phyloP scores from a whole-genome alignment of 805 yeast species.

The Candida krabiensis region DNA sequence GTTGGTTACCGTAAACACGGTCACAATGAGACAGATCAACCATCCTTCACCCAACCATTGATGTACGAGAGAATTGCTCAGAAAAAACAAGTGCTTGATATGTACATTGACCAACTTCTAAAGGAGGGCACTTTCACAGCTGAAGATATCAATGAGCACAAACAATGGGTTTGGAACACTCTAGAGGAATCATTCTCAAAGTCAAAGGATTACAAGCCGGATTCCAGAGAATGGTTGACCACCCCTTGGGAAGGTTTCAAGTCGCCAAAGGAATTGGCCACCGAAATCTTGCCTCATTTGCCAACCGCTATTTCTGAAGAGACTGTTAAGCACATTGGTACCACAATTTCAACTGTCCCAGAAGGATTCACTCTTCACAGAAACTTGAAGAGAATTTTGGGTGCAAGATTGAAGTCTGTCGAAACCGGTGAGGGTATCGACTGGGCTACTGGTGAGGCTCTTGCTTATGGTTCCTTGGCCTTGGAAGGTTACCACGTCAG shows the following conservation, averaged over 20 bases:
- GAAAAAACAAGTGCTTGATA: conserved; percentile 85
- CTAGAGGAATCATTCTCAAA: conserved; percentile 88
- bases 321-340: conserved; percentile 76
- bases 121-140: conserved; percentile 86
- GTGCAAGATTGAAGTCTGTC: conserved; percentile 75
- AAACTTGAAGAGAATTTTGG: conserved; percentile 92
- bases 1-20: conserved; percentile 99
- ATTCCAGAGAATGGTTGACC: conserved; percentile 95
- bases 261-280: conserved; percentile 94
- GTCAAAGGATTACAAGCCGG: conserved; percentile 87
- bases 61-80: conserved; percentile 92
- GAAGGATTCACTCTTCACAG: conserved; percentile 86
- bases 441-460: conserved; percentile 99
- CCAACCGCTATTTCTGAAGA: conserved; percentile 87
- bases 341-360: conserved; percentile 79
- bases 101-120: conserved; percentile 76
- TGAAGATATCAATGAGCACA: conserved; percentile 92
- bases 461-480: conserved; percentile 91
- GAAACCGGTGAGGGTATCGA: conserved; percentile 93
- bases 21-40: conserved; percentile 99
- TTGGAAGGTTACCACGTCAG: conserved; percentile 95
- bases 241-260: conserved; percentile 99
- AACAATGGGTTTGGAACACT: conserved; percentile 95
- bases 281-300: conserved; percentile 91
- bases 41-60: conserved; percentile 96